Percentiles rank a stretch among this genome's conserved stretches.
Evolutionary conservation across 345 rosid genomes (phyloP).

Genomic region (Sonneratia alba): DNA sequence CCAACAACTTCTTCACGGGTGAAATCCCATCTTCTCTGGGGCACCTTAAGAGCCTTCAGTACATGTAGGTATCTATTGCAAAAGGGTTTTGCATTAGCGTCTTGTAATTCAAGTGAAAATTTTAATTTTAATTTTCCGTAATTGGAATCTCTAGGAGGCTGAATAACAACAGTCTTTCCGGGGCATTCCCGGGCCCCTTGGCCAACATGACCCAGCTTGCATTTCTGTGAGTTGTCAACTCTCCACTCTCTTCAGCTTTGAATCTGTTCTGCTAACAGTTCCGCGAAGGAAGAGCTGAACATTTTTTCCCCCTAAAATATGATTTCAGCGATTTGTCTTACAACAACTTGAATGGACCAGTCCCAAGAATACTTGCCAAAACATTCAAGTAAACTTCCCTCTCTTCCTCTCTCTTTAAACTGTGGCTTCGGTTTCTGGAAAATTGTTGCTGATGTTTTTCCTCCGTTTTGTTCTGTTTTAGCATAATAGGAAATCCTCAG

Average conservation of each 20-base stretch:
- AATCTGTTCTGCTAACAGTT: background rate
- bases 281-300: background rate
- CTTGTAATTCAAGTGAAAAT: conserved; percentile 1
- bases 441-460: conserved; percentile 3
- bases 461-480: conserved; percentile 20
- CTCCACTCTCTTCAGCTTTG: conserved; percentile 1
- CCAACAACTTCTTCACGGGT: conserved; percentile 62
- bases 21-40: conserved; percentile 62
- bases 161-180: conserved; percentile 80
- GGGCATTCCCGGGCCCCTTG: conserved; percentile 54
- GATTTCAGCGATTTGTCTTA: conserved; percentile 74
- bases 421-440: conserved; percentile 1
- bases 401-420: conserved; percentile 10
- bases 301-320: conserved; percentile 7
- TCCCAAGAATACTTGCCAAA: conserved; percentile 80
- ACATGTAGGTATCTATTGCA: conserved; percentile 47
- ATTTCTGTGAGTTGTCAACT: conserved; percentile 55
- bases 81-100: background rate
- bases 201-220: conserved; percentile 85
- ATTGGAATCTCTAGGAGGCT: conserved; percentile 48
- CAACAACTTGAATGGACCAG: conserved; percentile 87
- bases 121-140: background rate
- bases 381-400: conserved; percentile 60
- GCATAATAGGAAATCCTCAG: conserved; percentile 81
- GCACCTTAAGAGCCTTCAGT: conserved; percentile 54